Base-by-base conservation (phyloP, 2,329 filamentous ascomycete genomes). In the Diplodia mutila region DNA sequence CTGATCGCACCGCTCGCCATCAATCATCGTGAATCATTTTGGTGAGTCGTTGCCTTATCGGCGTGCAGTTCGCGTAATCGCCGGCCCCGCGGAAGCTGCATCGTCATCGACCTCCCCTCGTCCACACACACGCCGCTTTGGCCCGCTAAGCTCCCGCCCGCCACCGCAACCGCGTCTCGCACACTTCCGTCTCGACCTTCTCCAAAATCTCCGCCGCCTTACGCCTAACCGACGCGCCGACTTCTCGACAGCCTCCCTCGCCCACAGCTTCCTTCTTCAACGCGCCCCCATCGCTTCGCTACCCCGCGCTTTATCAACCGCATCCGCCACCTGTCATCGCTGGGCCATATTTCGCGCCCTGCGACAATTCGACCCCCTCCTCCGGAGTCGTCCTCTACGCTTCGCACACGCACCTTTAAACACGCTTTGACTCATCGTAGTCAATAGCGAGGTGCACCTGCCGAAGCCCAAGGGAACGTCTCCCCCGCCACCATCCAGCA, bases 391-490 rank as follows among this genome's bases (percentile, higher is more conserved):
- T 81, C 77, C 81, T 79, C 72, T 77, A 78, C 83, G 79, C 84
- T 85, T 85, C 82, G 80, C 78, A 77, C 49, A 25, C 73, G 81
- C 83, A 82, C 91, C 91, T 94, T 94, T 93, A 94, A 95, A 94
- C 76, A 94, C 77, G 93, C 93, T 91, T 93, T 94, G 90, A 85
- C 90, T 90, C 90, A 67, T 72, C 72, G 91, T 90, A 91, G 89
- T 90, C 90, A 46, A 93, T 89, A 92, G 92, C 92, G 90, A 96
- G 93, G 92, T 90, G 90, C 86, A 78, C 68, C 80, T 83, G 85
- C 82, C 82, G 85, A 87, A 84, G 82, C 80, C 80, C 79, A 46
- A 76, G 79, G 82, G 83, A 78, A 75, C 69, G 72, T 76, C 77
- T 75, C 77, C 68, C 34, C 57, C 71, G 73, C 71, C 70, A 70